These are phyloP conservation scores for Pugionium dolabratum DNA, from an alignment of 345 rosid genomes.

Conservation along the genomic window DNA sequence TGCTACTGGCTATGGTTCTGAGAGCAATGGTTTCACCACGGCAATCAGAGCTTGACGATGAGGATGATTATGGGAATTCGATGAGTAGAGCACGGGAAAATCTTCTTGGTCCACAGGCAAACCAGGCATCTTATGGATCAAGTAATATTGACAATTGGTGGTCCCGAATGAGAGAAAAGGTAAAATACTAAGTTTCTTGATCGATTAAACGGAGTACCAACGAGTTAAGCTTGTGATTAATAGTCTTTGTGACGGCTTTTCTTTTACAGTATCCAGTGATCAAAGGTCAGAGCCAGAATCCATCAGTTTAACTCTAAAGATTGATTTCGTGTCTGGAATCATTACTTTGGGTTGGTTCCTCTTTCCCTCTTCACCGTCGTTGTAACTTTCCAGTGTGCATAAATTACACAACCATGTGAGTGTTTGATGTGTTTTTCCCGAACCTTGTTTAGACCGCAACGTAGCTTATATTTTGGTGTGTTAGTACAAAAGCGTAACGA, in stretches of 20 bases:
- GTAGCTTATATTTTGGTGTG: conserved; percentile 6
- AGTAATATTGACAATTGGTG: conserved; percentile 61
- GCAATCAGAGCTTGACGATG: conserved; percentile 56
- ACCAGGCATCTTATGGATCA: conserved; percentile 61
- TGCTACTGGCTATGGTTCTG: conserved; percentile 70
- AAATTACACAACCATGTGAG: conserved; percentile 18
- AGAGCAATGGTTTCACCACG: conserved; percentile 69
- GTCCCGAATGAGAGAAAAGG: conserved; percentile 88
- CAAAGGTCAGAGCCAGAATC: conserved; percentile 37
- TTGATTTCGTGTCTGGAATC: conserved; percentile 10
- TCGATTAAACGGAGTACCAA: neutral
- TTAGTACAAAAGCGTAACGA: conserved; percentile 26
- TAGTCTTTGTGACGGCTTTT: neutral
- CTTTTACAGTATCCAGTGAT: conserved; percentile 35
- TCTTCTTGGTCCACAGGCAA: conserved; percentile 62
- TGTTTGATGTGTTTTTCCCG: conserved; percentile 2
- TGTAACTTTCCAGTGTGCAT: conserved; percentile 27
- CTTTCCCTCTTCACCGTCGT: neutral
- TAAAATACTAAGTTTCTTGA: conserved; percentile 30
- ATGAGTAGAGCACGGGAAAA: conserved; percentile 70
- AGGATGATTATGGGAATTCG: conserved; percentile 61
- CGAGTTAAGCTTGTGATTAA: conserved; percentile 1
- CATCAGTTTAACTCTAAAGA: conserved; percentile 31
- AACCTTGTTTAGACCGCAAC: conserved; percentile 13
- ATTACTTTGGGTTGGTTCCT: conserved; percentile 10